Conservation (phyloP, 768 basidiomycete genomes). For the Agrocybe chaxingu region DNA sequence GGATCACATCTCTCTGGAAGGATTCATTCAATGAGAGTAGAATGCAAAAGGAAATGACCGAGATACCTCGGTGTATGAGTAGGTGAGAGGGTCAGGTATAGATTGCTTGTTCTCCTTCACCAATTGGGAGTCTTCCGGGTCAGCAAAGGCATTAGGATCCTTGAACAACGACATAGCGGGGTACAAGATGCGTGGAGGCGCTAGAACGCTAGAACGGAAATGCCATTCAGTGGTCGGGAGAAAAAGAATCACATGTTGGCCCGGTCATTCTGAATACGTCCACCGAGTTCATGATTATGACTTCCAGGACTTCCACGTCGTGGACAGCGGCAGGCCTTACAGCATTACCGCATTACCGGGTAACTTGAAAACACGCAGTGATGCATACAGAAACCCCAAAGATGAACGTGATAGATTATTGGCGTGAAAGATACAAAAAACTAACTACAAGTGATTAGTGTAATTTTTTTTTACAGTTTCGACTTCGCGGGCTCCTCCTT, state of each 20-base stretch:
- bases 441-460: not conserved
- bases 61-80: conserved; percentile 68
- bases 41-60: not conserved
- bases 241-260: not conserved
- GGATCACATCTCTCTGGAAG: conserved; percentile 71
- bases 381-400: not conserved
- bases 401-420: conserved; percentile 6
- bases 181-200: not conserved
- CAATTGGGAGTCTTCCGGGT: conserved; percentile 78
- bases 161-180: conserved; percentile 36
- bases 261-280: too few species aligned
- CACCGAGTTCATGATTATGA: too few species aligned
- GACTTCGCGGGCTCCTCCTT: conserved; percentile 43
- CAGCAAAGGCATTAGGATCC: conserved; percentile 52
- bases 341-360: too few species aligned
- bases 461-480: conserved; percentile 39
- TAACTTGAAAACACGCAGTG: not conserved
- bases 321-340: too few species aligned
- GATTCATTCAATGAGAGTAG: not conserved
- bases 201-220: not conserved
- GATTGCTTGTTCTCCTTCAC: conserved; percentile 80
- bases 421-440: conserved; percentile 2
- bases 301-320: too few species aligned
- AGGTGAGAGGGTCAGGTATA: conserved; percentile 52
- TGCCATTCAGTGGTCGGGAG: too few species aligned